Conservation (phyloP, 768 basidiomycete species). For the Jaapia argillacea region DNA sequence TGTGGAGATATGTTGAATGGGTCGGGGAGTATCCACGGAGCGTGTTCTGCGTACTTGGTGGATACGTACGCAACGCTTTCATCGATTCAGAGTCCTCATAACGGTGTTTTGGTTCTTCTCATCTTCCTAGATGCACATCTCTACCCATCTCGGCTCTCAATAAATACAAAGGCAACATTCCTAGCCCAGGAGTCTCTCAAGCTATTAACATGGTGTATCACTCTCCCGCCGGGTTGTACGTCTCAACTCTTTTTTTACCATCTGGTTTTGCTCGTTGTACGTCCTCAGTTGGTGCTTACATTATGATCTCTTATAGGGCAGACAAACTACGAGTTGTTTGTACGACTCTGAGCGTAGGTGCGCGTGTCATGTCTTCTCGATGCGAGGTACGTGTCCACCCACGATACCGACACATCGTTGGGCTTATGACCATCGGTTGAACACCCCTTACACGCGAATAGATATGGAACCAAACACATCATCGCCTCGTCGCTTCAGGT, state of each 20-base stretch:
- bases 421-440: too few relatives aligned
- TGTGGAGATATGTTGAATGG: conserved; percentile 18
- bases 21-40: conserved; percentile 13
- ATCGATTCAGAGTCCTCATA: not conserved
- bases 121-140: conserved; percentile 9
- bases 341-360: conserved; percentile 12
- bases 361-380: conserved; percentile 12
- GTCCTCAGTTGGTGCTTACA: too few relatives aligned
- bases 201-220: conserved; percentile 11
- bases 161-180: not conserved
- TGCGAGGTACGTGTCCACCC: too few relatives aligned
- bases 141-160: conserved; percentile 8
- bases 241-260: too few relatives aligned
- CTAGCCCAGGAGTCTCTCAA: conserved; percentile 8
- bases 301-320: too few relatives aligned
- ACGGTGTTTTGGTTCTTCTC: not conserved
- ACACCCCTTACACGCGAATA: conserved; percentile 12
- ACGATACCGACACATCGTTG: too few relatives aligned
- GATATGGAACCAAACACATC: conserved; percentile 32
- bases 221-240: conserved; percentile 12
- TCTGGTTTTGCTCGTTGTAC: too few relatives aligned
- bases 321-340: conserved; percentile 13
- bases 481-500: conserved; percentile 32
- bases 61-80: conserved; percentile 11
- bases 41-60: conserved; percentile 15